Conservation (phyloP, 345 rosid genomes). For the Excoecaria agallocha region DNA sequence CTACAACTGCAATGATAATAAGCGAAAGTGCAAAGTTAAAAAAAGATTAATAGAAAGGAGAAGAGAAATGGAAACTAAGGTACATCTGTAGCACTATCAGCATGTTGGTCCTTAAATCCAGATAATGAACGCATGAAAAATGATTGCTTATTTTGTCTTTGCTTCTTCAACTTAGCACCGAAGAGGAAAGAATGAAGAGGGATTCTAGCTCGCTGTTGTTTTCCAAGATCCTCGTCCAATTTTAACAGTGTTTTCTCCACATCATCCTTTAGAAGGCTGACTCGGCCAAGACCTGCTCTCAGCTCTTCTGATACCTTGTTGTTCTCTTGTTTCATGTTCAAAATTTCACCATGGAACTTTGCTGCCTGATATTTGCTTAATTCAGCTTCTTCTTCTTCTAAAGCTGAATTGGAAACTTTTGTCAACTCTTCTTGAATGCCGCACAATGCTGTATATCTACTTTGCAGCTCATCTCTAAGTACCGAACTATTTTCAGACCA, state of each 20-base stretch:
- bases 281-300: slow-evolving; percentile 53
- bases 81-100: slow-evolving; percentile 26
- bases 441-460: slow-evolving; percentile 50
- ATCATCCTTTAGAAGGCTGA: slow-evolving; percentile 42
- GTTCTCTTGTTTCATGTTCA: slow-evolving; percentile 90
- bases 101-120: slow-evolving; percentile 44
- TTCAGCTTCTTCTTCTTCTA: slow-evolving; percentile 34
- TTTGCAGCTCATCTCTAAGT: slow-evolving; percentile 64
- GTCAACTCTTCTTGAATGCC: slow-evolving; percentile 42
- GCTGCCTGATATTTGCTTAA: slow-evolving; percentile 64
- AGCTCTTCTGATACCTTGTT: slow-evolving; percentile 59
- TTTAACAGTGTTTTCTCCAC: slow-evolving; percentile 46
- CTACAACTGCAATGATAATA: no score
- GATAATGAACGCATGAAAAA: slow-evolving; percentile 64
- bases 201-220: slow-evolving; percentile 42
- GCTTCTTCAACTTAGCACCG: slow-evolving; percentile 73
- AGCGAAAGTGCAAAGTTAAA: no score
- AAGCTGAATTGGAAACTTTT: slow-evolving; percentile 33
- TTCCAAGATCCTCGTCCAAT: slow-evolving; percentile 58
- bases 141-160: slow-evolving; percentile 44
- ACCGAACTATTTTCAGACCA: slow-evolving; percentile 76
- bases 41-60: no score
- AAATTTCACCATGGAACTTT: slow-evolving; percentile 76
- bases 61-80: background rate
- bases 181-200: slow-evolving; percentile 79